Evolutionary conservation across 441 rosid species (phyloP).

Genomic region (Adansonia grandidieri): DNA sequence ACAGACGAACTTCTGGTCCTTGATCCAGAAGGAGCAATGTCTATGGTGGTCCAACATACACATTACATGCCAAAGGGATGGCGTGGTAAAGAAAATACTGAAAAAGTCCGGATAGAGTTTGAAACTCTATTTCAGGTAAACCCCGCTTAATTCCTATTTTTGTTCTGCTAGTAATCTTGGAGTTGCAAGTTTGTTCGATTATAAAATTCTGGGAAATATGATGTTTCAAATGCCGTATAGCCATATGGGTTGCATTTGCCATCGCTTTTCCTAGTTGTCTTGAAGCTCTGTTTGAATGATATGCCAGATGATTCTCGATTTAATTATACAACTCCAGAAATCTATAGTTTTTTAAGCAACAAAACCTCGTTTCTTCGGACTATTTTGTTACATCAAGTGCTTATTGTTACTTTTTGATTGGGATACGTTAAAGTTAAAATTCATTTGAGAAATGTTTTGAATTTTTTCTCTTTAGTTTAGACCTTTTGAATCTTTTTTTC

Average conservation of each 20-base stretch:
- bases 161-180: not conserved
- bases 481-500: constrained; percentile 9
- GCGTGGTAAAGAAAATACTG: constrained; percentile 80
- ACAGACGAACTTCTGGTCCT: constrained; percentile 83
- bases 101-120: constrained; percentile 75
- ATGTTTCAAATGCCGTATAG: not conserved
- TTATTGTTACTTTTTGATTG: not conserved
- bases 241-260: not conserved
- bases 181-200: not conserved
- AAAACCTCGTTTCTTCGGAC: not conserved
- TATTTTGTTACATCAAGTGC: not conserved
- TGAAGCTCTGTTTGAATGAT: not conserved
- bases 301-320: not conserved
- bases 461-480: not conserved
- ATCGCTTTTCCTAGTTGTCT: not conserved
- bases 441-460: not conserved
- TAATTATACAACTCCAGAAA: not conserved
- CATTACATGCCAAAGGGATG: constrained; percentile 98
- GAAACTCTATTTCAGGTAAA: constrained; percentile 93
- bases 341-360: not conserved
- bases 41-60: constrained; percentile 87
- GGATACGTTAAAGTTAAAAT: not conserved
- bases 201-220: not conserved
- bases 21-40: constrained; percentile 89
- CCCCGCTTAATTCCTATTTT: not conserved